These are phyloP conservation scores for Coemansia sp. DNA, from an alignment of 192 early-diverging fungal species.

Conservation along the genomic window DNA sequence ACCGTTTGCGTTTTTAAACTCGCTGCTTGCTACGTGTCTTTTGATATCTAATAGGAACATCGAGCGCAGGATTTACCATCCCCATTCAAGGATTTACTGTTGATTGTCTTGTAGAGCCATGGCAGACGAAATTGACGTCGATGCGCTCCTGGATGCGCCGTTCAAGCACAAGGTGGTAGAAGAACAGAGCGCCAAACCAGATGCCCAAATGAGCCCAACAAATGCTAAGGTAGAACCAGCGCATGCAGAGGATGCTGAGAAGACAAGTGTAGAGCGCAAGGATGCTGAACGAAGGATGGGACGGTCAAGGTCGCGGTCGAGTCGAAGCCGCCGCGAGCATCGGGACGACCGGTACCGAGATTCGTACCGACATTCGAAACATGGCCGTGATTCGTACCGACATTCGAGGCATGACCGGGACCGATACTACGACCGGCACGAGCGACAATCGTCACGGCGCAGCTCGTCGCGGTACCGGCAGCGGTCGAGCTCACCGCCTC, in stretches of 20 bases:
- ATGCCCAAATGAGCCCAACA: constrained; percentile 6
- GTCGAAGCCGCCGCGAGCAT: constrained; percentile 18
- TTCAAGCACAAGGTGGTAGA: constrained; percentile 32
- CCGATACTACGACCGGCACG: constrained; percentile 12
- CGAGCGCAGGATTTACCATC: too few relatives aligned
- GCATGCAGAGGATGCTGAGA: constrained; percentile 9
- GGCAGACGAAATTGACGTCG: constrained; percentile 33
- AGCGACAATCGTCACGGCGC: constrained; percentile 15
- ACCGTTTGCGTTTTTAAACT: too few relatives aligned
- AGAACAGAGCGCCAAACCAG: constrained; percentile 8
- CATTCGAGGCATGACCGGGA: constrained; percentile 12
- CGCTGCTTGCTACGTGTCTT: too few relatives aligned
- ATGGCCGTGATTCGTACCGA: constrained; percentile 2
- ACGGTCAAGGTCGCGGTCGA: constrained; percentile 15
- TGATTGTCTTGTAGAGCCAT: constrained; percentile 6
- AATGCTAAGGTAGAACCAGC: constrained; percentile 25
- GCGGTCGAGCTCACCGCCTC: background rate
- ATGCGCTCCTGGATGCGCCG: constrained; percentile 39
- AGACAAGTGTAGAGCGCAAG: constrained; percentile 22
- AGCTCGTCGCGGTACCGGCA: background rate
- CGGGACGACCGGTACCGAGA: constrained; percentile 16
- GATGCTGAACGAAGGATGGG: background rate
- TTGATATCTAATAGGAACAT: too few relatives aligned
- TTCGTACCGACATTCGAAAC: constrained; percentile 10
- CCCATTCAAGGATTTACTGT: too few relatives aligned